phyloP scores from a whole-genome alignment of 2,329 filamentous ascomycete genomes.

The Emericellopsis atlantica region DNA sequence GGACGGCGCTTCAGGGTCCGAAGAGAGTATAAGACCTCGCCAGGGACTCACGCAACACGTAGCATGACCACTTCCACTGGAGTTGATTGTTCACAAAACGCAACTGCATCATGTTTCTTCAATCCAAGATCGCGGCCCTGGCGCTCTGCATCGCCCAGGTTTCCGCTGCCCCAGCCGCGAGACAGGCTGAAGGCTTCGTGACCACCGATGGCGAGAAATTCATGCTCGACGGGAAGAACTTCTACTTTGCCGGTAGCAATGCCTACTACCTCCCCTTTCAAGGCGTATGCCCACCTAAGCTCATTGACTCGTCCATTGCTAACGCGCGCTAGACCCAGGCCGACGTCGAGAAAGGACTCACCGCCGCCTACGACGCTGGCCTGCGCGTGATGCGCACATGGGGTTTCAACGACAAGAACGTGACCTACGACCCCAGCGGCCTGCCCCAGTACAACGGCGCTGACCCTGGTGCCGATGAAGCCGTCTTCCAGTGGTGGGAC shows the following conservation, averaged over 20 bases:
- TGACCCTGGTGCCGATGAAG: slow-evolving; percentile 27
- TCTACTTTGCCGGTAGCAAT: slow-evolving; percentile 44
- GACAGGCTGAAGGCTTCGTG: slow-evolving; percentile 26
- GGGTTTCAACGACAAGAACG: slow-evolving; percentile 46
- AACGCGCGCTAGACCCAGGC: slow-evolving; percentile 23
- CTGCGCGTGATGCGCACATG: slow-evolving; percentile 42
- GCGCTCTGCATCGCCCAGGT: not conserved
- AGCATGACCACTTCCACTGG: too few species aligned
- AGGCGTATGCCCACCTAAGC: slow-evolving; percentile 20
- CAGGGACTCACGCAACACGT: too few species aligned
- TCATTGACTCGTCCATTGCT: slow-evolving; percentile 1
- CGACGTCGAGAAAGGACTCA: slow-evolving; percentile 31
- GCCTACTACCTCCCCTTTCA: slow-evolving; percentile 44
- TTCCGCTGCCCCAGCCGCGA: too few species aligned
- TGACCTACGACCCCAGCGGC: slow-evolving; percentile 27
- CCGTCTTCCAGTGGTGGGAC: slow-evolving; percentile 31
- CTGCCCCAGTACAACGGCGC: slow-evolving; percentile 39
- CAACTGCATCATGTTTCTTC: not conserved
- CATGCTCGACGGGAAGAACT: slow-evolving; percentile 38
- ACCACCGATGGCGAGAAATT: slow-evolving; percentile 36
- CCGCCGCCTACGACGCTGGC: slow-evolving; percentile 31
- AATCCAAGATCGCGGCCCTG: not conserved
- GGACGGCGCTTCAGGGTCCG: too few species aligned
- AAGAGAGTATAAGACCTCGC: too few species aligned
- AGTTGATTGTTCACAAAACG: not conserved